phyloP scores from a whole-genome alignment of 768 basidiomycete species.

The Dendrothele bispora region DNA sequence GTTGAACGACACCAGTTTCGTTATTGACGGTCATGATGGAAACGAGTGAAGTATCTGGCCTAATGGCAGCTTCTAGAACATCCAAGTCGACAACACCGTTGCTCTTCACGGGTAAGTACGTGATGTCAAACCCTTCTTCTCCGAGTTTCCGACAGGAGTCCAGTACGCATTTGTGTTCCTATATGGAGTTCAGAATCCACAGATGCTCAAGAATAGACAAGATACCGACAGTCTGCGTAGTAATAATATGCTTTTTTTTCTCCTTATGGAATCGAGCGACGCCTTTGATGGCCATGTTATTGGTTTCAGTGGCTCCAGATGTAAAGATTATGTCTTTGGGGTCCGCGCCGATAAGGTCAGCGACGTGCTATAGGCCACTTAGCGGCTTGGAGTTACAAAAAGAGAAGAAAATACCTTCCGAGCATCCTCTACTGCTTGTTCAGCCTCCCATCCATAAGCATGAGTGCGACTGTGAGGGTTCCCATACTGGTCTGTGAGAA shows the following conservation, averaged over 20 bases:
- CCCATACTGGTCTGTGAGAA: constrained; percentile 91
- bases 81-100: constrained; percentile 83
- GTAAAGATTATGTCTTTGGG: constrained; percentile 97
- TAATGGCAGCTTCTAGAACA: constrained; percentile 82
- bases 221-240: constrained; percentile 83
- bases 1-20: constrained; percentile 98
- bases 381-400: constrained; percentile 2
- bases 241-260: constrained; percentile 91
- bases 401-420: constrained; percentile 56
- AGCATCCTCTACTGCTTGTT: constrained; percentile 90
- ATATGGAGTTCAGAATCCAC: background rate
- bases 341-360: constrained; percentile 91
- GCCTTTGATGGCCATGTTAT: constrained; percentile 97
- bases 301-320: constrained; percentile 96
- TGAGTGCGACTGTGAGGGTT: constrained; percentile 99
- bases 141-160: constrained; percentile 95
- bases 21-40: constrained; percentile 99
- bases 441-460: constrained; percentile 99
- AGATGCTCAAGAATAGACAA: background rate
- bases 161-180: constrained; percentile 99
- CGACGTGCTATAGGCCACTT: constrained; percentile 65
- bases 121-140: constrained; percentile 97
- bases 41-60: constrained; percentile 91
- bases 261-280: constrained; percentile 94
- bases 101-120: constrained; percentile 90